phyloP scores from a whole-genome alignment of 176 grass and related monocot genomes.

The sorghum (Sorghum bicolor) region Sorghum_bicolor_NCBIv3 NC_012871.2:63884501-63885000 shows the following conservation, averaged over 20 bases:
- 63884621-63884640: slow-evolving; percentile 12
- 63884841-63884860: slow-evolving; percentile 14
- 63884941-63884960: slow-evolving; percentile 73
- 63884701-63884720: slow-evolving; percentile 19
- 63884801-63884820: slow-evolving; percentile 30
- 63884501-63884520: neutral
- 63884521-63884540: slow-evolving; percentile 26
- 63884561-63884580: slow-evolving; percentile 10
- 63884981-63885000: slow-evolving; percentile 87
- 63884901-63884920: slow-evolving; percentile 72
- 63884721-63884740: slow-evolving; percentile 18
- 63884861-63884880: slow-evolving; percentile 60
- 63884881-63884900: slow-evolving; percentile 58
- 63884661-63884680: slow-evolving; percentile 30
- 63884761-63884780: slow-evolving; percentile 4
- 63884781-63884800: slow-evolving; percentile 23
- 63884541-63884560: slow-evolving; percentile 23
- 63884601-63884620: slow-evolving; percentile 20
- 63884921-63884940: slow-evolving; percentile 75
- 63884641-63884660: slow-evolving; percentile 16
- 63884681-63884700: slow-evolving; percentile 14
- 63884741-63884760: slow-evolving; percentile 14
- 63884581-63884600: slow-evolving; percentile 26
- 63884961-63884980: slow-evolving; percentile 91
- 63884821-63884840: slow-evolving; percentile 10